phyloP scores from a whole-genome alignment of 2,329 filamentous ascomycete species.

The Lecanicillium sp. region DNA sequence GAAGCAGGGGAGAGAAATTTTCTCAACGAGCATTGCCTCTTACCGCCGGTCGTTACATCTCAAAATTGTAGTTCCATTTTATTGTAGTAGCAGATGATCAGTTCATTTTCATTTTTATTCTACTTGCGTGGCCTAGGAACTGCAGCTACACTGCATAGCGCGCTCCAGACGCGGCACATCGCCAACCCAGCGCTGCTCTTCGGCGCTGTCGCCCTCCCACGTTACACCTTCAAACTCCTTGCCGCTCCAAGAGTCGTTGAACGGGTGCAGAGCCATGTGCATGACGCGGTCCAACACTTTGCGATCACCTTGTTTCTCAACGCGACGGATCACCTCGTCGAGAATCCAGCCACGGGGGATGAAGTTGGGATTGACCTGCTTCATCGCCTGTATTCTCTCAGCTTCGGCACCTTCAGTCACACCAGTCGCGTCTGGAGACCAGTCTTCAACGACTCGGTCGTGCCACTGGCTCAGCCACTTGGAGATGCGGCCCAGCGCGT shows the following conservation, averaged over 20 bases:
- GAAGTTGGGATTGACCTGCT: conserved; percentile 86
- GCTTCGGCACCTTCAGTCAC: conserved; percentile 43
- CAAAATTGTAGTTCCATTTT: background rate
- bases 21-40: conserved; percentile 60
- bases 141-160: conserved; percentile 92
- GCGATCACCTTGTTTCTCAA: conserved; percentile 77
- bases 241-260: conserved; percentile 69
- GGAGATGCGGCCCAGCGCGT: conserved; percentile 60
- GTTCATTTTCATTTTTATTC: background rate
- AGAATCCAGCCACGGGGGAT: conserved; percentile 86
- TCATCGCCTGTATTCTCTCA: conserved; percentile 68
- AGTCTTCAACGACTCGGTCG: conserved; percentile 66
- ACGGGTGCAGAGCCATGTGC: conserved; percentile 78
- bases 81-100: background rate
- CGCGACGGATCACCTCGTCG: conserved; percentile 84
- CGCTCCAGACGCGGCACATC: conserved; percentile 75
- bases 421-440: conserved; percentile 47
- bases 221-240: conserved; percentile 40
- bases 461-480: conserved; percentile 81
- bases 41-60: conserved; percentile 69
- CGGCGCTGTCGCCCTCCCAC: conserved; percentile 55
- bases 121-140: conserved; percentile 55
- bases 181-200: conserved; percentile 77
- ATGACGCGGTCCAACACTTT: conserved; percentile 72
- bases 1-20: conserved; percentile 59